Conservation (phyloP, 164 flowering plant species). For the Saururus chinensis region DNA sequence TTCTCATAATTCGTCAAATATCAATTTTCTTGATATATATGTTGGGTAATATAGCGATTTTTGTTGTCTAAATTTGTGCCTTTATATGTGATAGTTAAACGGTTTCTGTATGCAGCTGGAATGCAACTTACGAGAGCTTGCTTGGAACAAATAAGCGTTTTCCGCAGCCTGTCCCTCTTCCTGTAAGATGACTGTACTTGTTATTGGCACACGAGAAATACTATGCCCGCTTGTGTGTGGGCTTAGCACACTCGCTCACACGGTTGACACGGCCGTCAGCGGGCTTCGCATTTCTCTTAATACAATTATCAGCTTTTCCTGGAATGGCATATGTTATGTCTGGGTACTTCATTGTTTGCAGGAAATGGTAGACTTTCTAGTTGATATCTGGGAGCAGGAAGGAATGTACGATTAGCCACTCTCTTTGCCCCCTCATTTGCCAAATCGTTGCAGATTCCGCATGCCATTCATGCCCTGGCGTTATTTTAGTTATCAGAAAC, state of each 20-base stretch:
- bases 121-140: constrained; percentile 63
- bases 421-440: no score
- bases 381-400: constrained; percentile 84
- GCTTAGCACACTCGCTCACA: no score
- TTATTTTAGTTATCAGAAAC: no score
- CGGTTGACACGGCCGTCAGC: no score
- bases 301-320: not conserved
- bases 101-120: constrained; percentile 44
- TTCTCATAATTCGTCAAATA: no score
- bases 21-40: no score
- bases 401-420: constrained; percentile 62
- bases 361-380: constrained; percentile 85
- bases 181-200: constrained; percentile 34
- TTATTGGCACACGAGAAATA: no score
- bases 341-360: constrained; percentile 9
- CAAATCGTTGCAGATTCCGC: no score
- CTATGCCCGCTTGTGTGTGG: no score
- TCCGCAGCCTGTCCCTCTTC: constrained; percentile 58
- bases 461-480: no score
- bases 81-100: not conserved
- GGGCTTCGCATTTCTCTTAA: not conserved
- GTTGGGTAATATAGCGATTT: no score
- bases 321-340: not conserved
- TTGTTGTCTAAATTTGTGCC: not conserved
- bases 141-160: constrained; percentile 58